Percentiles rank a stretch among this genome's conserved stretches.
Conservation (phyloP, 108 stramenopile species). For the Stephanodiscus minutulus region DNA sequence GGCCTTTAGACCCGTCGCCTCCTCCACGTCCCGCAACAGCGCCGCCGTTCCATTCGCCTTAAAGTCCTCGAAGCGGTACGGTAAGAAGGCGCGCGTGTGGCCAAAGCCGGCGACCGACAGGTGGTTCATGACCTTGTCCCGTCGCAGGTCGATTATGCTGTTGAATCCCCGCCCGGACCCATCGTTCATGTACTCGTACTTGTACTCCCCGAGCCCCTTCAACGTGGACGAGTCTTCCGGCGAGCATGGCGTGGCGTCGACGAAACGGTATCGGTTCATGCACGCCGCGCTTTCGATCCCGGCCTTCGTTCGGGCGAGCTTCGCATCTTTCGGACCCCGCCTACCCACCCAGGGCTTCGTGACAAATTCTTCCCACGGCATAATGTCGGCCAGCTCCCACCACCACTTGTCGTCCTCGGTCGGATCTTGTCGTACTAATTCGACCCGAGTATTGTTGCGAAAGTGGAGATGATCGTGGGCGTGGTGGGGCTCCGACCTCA, state of each 20-base stretch:
- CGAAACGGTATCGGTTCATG: constrained; percentile 10
- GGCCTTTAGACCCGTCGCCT: constrained; percentile 32
- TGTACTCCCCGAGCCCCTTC: constrained; percentile 17
- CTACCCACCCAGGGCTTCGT: not conserved
- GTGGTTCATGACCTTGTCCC: constrained; percentile 62
- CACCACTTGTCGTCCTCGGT: constrained; percentile 29
- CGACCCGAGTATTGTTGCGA: constrained; percentile 39
- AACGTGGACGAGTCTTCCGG: constrained; percentile 20
- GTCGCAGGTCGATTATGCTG: constrained; percentile 52
- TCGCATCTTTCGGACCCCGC: not conserved
- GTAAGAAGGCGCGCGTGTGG: constrained; percentile 26
- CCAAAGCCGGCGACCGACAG: constrained; percentile 20
- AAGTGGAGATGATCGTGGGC: constrained; percentile 53
- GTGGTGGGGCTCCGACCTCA: constrained; percentile 54
- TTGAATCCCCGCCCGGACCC: constrained; percentile 42
- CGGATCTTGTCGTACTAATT: constrained; percentile 49
- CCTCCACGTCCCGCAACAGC: constrained; percentile 44
- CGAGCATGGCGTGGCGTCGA: constrained; percentile 26
- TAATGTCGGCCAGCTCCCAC: not conserved
- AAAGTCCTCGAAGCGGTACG: constrained; percentile 53
- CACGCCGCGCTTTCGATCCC: constrained; percentile 15
- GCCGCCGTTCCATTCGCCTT: constrained; percentile 19
- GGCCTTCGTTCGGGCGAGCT: not conserved
- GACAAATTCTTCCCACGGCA: not conserved
- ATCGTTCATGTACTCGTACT: constrained; percentile 49